A percentile compares a stretch with the other conserved stretches of the same genome.
These are phyloP conservation scores for Somion occarium DNA, from an alignment of 1,284 basidiomycete species.

Conservation along the genomic window DNA sequence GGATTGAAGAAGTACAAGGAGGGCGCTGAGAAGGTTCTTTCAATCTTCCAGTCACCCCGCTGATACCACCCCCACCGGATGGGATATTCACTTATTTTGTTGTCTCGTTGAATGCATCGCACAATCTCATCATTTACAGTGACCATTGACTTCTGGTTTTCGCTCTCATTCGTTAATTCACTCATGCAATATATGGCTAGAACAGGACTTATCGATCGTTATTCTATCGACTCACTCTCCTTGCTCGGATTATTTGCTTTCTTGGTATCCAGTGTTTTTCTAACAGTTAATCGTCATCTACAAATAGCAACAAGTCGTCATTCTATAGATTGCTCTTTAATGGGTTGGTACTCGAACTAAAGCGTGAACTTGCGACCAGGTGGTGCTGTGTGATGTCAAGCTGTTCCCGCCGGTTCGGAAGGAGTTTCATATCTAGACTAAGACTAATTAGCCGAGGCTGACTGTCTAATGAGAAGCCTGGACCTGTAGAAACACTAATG, in stretches of 20 bases:
- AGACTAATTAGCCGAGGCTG: too few species aligned
- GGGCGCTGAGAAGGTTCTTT: constrained; percentile 76
- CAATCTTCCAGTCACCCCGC: constrained; percentile 63
- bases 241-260: constrained; percentile 14
- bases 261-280: constrained; percentile 6
- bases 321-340: constrained; percentile 9
- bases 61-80: constrained; percentile 13
- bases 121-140: neutral
- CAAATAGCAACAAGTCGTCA: constrained; percentile 5
- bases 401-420: too few species aligned
- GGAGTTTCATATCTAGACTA: too few species aligned
- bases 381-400: too few species aligned
- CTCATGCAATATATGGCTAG: neutral
- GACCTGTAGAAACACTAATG: too few species aligned
- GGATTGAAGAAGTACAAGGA: constrained; percentile 80
- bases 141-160: too few species aligned
- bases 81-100: neutral
- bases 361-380: too few species aligned
- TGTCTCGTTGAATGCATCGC: neutral
- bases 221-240: constrained; percentile 16
- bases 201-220: constrained; percentile 4
- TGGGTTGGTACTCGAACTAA: neutral
- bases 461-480: too few species aligned
- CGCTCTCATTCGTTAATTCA: neutral
- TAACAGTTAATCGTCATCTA: constrained; percentile 5